These are phyloP conservation scores for Phytophthora cactorum DNA, from an alignment of 352 stramenopile genomes.

Conservation along the genomic window DNA sequence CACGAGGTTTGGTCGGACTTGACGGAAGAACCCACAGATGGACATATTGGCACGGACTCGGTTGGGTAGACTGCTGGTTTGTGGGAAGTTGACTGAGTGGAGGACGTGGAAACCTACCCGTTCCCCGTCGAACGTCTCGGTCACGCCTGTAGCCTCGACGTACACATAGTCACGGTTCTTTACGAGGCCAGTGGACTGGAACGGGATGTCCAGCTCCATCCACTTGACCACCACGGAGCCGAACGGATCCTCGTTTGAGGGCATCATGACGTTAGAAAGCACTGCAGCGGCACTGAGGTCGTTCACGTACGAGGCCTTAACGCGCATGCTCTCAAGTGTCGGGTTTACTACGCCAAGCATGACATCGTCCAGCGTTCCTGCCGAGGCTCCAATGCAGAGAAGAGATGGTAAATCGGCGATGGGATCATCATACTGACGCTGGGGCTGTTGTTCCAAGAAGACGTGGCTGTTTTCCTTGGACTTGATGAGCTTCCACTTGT, in stretches of 20 bases:
- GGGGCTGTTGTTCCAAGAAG: slow-evolving; percentile 27
- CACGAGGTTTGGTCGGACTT: slow-evolving; percentile 44
- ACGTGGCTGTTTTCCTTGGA: slow-evolving; percentile 28
- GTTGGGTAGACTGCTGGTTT: slow-evolving; percentile 31
- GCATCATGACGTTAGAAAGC: slow-evolving; percentile 35
- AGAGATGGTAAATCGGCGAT: slow-evolving; percentile 18
- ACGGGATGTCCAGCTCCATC: slow-evolving; percentile 38
- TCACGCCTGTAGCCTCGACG: slow-evolving; percentile 33
- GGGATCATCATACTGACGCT: neutral
- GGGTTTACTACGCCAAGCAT: slow-evolving; percentile 45
- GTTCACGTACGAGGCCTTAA: slow-evolving; percentile 44
- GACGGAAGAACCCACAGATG: slow-evolving; percentile 50
- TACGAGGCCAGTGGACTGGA: slow-evolving; percentile 29
- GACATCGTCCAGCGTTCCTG: slow-evolving; percentile 37
- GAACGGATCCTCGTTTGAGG: slow-evolving; percentile 27
- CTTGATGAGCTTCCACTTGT: slow-evolving; percentile 40
- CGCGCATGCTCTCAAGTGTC: slow-evolving; percentile 32
- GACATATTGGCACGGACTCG: slow-evolving; percentile 54
- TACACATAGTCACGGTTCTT: slow-evolving; percentile 53
- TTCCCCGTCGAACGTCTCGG: slow-evolving; percentile 30
- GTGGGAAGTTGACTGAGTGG: slow-evolving; percentile 27
- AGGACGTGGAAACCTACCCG: slow-evolving; percentile 31
- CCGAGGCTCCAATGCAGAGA: slow-evolving; percentile 28
- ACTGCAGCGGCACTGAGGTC: slow-evolving; percentile 29
- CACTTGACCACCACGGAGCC: slow-evolving; percentile 41